Base-by-base conservation (phyloP, 225 moss, liverwort and hornwort species). In the Physcomitrellopsis africana region DNA sequence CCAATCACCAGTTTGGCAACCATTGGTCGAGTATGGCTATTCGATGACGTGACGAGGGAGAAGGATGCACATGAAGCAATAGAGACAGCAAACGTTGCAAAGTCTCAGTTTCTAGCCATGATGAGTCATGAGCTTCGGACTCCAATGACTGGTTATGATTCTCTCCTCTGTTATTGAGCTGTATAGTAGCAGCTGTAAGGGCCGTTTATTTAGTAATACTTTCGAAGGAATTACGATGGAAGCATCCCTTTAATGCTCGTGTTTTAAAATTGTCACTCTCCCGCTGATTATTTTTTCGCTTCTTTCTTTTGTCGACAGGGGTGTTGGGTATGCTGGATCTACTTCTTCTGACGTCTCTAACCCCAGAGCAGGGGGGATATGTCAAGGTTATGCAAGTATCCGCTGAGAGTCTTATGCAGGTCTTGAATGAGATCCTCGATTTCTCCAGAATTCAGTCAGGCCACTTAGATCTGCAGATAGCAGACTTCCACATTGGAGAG, bases 91-190 rank as follows among this genome's bases (percentile, higher is more conserved):
- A 91, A 94, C 65, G 70, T 82, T 65, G 92, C 92, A 0, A 96
- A 96, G 74, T 94, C 94, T 1, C 86, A 94, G 71, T 96, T 96
- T 79, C 86, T 96, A 52, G 94, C 94, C 75, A 94, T 94, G 96
- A 96, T 96, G 96, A 96, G 96, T 73, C 94, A 96, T 47, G 96
- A 96, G 51, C 86, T 96, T 66, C 89, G 92, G 13, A 96, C 94
- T 53, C 94, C 94, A 15, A 96, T 94, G 92, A 92, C 92, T 24
- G 93, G 89, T 89, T 71, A 17, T 7, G 2, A 55, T 58, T 72
- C 48, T n/a, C 29, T 41, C 37, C 16, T 63, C 19, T 64, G 19
- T 53, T 53, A 7, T 15, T 56, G 74, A 7, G 48, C 7, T 49
- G 3, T 49, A 49, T 11, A 15, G 1, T 49, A 11, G 48, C 48